A percentile compares a stretch with the other conserved stretches of the same genome.
phyloP scores from a whole-genome alignment of 305 asterid genomes.

The Galium porrigens region DNA sequence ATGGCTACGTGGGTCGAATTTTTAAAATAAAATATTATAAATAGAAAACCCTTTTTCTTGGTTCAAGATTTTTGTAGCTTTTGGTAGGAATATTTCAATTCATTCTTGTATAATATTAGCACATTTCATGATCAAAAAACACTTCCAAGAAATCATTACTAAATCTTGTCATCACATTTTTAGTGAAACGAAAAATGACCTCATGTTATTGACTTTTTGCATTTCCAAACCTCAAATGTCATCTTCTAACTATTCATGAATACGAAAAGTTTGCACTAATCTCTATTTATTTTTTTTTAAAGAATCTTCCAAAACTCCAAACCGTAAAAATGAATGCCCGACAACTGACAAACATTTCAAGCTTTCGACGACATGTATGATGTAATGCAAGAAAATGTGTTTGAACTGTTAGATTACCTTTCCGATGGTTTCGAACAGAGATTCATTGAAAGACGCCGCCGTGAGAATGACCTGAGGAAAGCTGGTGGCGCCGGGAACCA shows the following conservation, averaged over 20 bases:
- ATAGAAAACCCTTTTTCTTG: neutral
- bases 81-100: neutral
- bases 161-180: neutral
- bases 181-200: neutral
- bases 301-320: neutral
- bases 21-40: neutral
- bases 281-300: no score
- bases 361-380: neutral
- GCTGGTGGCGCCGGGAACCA: conserved; percentile 36
- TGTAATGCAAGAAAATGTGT: neutral
- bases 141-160: neutral
- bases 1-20: neutral
- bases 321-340: conserved; percentile 1
- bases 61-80: neutral
- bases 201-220: neutral
- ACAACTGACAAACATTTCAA: neutral
- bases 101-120: neutral
- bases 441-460: conserved; percentile 32
- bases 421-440: conserved; percentile 29
- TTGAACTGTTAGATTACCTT: conserved; percentile 18
- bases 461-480: conserved; percentile 40
- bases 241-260: no score
- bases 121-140: neutral
- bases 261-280: no score
- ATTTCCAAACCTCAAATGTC: neutral